Evolutionary conservation across 1,284 basidiomycete species (phyloP), one percentile per base, ranked within the genome.

Genomic region (Cryptococcus sp.): DNA sequence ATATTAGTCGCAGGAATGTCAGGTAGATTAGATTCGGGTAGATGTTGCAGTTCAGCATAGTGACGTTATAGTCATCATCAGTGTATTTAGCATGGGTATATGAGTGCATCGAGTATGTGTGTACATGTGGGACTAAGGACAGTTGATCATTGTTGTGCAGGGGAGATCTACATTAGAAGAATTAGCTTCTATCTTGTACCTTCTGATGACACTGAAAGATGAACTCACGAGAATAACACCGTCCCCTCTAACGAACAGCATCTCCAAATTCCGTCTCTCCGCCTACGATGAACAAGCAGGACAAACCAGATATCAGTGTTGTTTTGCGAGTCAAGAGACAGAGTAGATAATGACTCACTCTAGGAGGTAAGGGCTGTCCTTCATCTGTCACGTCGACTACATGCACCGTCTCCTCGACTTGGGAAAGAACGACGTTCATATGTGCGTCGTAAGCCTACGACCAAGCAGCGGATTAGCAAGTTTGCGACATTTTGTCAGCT

Each of bases 401-500:
- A 85, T 93, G 90, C 68, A 96, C 92, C 4, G 89, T 91, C 80
- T 99, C 96, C 74, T 98, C 94, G 10, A 98, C 96, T 73, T 97
- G 91, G 63, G 90, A 95, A 64, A 99, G 83, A 62, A 99, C 97
- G 70, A 99, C 83, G 78, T 99, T 99, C 95, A 99, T 98, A 79
- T 99, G 96, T 23, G 94, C 94, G 80, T 99, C 96, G 75, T 99
- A 99, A 19, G 96, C 95, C 94, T 97, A 67, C 22, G n/a, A n/a
- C n/a, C n/a, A 19, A 23, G 3, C 22, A 38, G 55, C n/a, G 40
- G 13, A 44, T 44, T 8, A 44, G 13, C 34, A 46, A 46, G 44
- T 22, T 52, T 1, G 6, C 16, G 17, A 16, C 34, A 20, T 10
- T 5, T 47, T 47, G 46, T n/a, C n/a, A n/a, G n/a, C n/a, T n/a